phyloP scores from a whole-genome alignment of 176 grass and related monocot species.

The Triticum turgidum region DNA sequence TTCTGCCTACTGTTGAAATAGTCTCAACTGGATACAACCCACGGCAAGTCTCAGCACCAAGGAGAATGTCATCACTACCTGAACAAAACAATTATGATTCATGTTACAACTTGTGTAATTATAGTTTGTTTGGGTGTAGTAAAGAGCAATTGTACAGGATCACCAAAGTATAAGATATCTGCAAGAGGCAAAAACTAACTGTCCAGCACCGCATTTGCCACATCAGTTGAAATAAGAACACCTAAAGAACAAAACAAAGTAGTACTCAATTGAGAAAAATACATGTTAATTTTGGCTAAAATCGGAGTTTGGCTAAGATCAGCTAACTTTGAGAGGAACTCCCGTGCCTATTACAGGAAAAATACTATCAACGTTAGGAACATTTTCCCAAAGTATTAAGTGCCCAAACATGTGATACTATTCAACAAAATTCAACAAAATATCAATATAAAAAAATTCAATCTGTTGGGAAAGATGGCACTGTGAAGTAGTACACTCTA shows the following conservation, averaged over 20 bases:
- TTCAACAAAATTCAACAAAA: constrained; percentile 21
- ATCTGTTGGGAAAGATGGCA: background rate
- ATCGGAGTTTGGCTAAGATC: too few species aligned
- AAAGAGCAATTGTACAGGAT: too few species aligned
- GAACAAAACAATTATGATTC: too few species aligned
- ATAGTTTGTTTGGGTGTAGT: too few species aligned
- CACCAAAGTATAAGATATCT: too few species aligned
- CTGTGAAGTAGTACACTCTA: too few species aligned
- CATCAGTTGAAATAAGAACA: constrained; percentile 64
- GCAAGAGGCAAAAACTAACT: too few species aligned
- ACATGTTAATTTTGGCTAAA: constrained; percentile 11
- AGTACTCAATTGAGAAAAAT: background rate
- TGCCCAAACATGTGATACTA: background rate
- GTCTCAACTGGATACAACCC: constrained; percentile 98
- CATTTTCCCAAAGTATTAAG: background rate
- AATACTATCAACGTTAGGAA: background rate
- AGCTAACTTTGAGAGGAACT: background rate
- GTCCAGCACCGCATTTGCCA: too few species aligned
- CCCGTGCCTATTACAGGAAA: constrained; percentile 41
- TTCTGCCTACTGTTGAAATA: constrained; percentile 83
- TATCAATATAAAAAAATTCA: background rate
- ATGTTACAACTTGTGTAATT: too few species aligned
- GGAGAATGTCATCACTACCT: constrained; percentile 7
- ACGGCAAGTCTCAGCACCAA: constrained; percentile 91
- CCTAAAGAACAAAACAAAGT: constrained; percentile 50